Percentiles rank a stretch among this genome's conserved stretches.
Evolutionary conservation across 768 basidiomycete species (phyloP).

Genomic region (Panaeolus cyanescens): DNA sequence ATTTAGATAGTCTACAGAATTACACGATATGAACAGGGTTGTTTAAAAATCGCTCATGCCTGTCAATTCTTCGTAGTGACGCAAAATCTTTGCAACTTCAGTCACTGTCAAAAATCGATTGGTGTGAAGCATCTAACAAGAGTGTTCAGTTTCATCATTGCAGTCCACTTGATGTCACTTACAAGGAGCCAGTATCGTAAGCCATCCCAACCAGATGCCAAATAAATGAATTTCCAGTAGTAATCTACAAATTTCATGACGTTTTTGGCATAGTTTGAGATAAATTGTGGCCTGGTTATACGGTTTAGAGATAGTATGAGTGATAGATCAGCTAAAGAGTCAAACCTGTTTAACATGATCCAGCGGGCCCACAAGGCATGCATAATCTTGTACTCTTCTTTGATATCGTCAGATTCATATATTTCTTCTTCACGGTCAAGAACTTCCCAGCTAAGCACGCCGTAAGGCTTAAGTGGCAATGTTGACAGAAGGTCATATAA

Average conservation of each 20-base stretch:
- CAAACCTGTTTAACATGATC: conserved; percentile 65
- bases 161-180: too few species aligned
- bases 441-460: conserved; percentile 69
- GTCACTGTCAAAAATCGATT: conserved; percentile 52
- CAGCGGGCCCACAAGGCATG: conserved; percentile 77
- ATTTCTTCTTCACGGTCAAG: conserved; percentile 77
- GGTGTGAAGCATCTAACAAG: conserved; percentile 49
- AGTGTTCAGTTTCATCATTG: not conserved
- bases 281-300: conserved; percentile 58
- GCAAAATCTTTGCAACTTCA: conserved; percentile 53
- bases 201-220: conserved; percentile 68
- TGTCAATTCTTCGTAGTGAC: conserved; percentile 55
- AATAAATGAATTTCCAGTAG: conserved; percentile 68
- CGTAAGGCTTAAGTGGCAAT: conserved; percentile 61
- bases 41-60: conserved; percentile 34
- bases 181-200: conserved; percentile 65
- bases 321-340: not conserved
- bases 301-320: not conserved
- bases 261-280: conserved; percentile 56
- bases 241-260: conserved; percentile 54
- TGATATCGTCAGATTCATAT: conserved; percentile 68
- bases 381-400: conserved; percentile 79
- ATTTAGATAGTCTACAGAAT: too few species aligned
- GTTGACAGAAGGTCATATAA: conserved; percentile 66
- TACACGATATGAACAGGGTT: too few species aligned